Percentiles rank a stretch among this genome's conserved stretches.
Evolutionary conservation across 169 alveolate species (phyloP).

Genomic region (Cryptosporidium baileyi): DNA sequence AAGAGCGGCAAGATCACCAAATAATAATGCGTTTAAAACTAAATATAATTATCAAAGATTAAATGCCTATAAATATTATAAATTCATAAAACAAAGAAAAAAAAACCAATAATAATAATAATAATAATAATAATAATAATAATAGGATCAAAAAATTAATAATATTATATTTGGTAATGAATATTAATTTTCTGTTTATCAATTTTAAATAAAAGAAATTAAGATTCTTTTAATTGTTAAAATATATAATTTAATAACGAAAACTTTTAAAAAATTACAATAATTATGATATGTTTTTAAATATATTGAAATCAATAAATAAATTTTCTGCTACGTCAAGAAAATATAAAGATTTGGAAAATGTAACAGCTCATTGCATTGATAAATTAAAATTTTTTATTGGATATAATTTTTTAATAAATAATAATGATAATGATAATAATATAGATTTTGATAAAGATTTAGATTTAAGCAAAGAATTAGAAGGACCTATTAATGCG

Average conservation of each 20-base stretch:
- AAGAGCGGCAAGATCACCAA: conserved; percentile 69
- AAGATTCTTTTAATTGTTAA: too few species aligned
- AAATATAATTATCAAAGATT: neutral
- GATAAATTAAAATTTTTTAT: conserved; percentile 43
- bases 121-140: too few species aligned
- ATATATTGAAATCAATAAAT: conserved; percentile 31
- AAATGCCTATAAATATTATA: too few species aligned
- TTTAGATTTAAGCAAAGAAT: neutral
- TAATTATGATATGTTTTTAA: conserved; percentile 52
- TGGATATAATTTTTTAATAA: neutral
- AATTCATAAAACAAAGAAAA: too few species aligned
- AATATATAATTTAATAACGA: neutral
- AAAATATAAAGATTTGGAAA: conserved; percentile 39
- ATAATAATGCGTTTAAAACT: conserved; percentile 51
- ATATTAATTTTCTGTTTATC: too few species aligned
- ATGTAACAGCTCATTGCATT: conserved; percentile 32
- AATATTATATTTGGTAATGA: too few species aligned
- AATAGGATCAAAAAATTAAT: too few species aligned
- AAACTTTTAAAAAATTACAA: neutral
- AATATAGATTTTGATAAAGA: neutral
- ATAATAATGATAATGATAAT: neutral
- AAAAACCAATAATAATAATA: too few species aligned
- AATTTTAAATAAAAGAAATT: too few species aligned
- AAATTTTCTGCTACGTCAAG: conserved; percentile 23
- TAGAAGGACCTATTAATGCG: neutral